These are phyloP conservation scores for Conidiobolus coronatus DNA, from an alignment of 371 early-diverging fungal species.

Conservation along the genomic window DNA sequence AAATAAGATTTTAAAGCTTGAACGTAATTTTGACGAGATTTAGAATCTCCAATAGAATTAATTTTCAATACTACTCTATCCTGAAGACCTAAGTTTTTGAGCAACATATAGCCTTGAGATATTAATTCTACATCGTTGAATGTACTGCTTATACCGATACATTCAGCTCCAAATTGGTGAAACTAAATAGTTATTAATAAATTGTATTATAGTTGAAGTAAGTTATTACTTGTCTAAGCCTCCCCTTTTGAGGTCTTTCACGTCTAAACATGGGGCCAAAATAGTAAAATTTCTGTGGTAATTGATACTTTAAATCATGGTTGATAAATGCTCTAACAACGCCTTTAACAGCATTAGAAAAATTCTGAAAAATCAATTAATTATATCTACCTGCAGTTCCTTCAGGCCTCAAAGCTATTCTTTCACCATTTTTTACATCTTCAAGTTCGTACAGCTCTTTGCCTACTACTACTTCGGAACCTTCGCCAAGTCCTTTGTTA, in stretches of 20 bases:
- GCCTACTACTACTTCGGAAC: slow-evolving; percentile 31
- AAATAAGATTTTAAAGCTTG: slow-evolving; percentile 17
- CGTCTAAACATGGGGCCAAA: slow-evolving; percentile 38
- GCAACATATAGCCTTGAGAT: slow-evolving; percentile 17
- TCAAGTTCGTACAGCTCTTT: slow-evolving; percentile 34
- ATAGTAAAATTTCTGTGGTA: slow-evolving; percentile 22
- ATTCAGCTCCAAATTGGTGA: slow-evolving; percentile 37
- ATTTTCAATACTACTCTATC: slow-evolving; percentile 15
- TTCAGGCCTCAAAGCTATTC: slow-evolving; percentile 33
- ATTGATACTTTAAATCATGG: slow-evolving; percentile 17
- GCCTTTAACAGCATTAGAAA: not conserved
- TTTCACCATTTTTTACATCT: slow-evolving; percentile 18
- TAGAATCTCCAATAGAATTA: slow-evolving; percentile 24
- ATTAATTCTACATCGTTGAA: slow-evolving; percentile 28
- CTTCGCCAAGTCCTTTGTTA: slow-evolving; percentile 24
- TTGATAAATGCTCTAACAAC: slow-evolving; percentile 11
- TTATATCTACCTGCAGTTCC: slow-evolving; percentile 23
- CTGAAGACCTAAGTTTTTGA: slow-evolving; percentile 13
- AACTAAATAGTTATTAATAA: slow-evolving; percentile 14
- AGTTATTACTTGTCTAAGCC: slow-evolving; percentile 21
- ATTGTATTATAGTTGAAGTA: not conserved
- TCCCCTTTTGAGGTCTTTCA: slow-evolving; percentile 36
- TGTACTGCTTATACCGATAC: slow-evolving; percentile 18
- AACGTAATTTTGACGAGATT: slow-evolving; percentile 16
- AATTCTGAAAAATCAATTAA: not conserved